Conservation (phyloP, 345 rosid genomes). For the Geranium rotundifolium region DNA sequence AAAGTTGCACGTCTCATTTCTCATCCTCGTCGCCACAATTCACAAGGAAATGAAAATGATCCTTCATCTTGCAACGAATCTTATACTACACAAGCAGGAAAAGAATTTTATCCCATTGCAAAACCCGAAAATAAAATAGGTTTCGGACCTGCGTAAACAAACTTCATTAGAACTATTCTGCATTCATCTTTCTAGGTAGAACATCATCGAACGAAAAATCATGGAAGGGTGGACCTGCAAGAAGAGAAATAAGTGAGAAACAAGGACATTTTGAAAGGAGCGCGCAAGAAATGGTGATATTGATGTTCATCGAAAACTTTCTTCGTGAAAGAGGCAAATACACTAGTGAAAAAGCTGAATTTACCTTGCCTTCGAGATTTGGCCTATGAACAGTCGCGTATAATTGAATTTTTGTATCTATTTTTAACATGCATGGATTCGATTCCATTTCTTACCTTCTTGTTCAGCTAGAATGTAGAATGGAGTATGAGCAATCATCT, state of each 20-base stretch:
- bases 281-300: too few species aligned
- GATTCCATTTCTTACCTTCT: constrained; percentile 38
- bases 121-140: not conserved
- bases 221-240: constrained; percentile 87
- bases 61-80: not conserved
- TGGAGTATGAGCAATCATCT: constrained; percentile 66
- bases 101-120: not conserved
- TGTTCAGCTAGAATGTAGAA: constrained; percentile 76
- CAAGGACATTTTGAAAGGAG: not conserved
- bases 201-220: constrained; percentile 68
- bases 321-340: too few species aligned
- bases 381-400: too few species aligned
- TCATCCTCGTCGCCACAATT: too few species aligned
- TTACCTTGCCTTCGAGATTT: too few species aligned
- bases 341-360: too few species aligned
- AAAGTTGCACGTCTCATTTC: too few species aligned
- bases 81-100: not conserved
- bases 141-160: not conserved
- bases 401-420: too few species aligned
- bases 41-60: too few species aligned
- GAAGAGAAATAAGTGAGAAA: not conserved
- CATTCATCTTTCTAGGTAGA: constrained; percentile 31
- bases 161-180: not conserved
- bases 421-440: not conserved
- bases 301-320: too few species aligned